A percentile compares a stretch with the other conserved stretches of the same genome.
Evolutionary conservation across 2,329 filamentous ascomycete species (phyloP).

Genomic region (Hirsutella rhossiliensis): DNA sequence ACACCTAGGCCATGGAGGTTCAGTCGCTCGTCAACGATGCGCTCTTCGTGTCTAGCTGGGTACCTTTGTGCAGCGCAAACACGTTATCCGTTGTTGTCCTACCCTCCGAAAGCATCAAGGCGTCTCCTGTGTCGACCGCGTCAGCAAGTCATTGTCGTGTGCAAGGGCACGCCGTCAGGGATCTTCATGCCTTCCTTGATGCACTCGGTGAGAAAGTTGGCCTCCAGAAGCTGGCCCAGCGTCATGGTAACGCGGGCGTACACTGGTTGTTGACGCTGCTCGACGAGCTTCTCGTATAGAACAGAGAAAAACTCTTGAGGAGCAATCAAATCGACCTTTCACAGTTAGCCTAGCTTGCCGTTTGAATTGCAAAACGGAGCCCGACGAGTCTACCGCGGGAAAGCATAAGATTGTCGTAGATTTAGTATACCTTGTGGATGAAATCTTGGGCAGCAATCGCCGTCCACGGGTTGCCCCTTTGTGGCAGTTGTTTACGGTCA

Average conservation of each 20-base stretch:
- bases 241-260: constrained; percentile 65
- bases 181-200: constrained; percentile 57
- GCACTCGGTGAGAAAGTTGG: constrained; percentile 71
- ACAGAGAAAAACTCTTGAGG: constrained; percentile 48
- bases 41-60: constrained; percentile 1
- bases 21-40: background rate
- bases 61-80: constrained; percentile 60
- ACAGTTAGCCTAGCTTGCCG: background rate
- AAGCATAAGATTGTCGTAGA: too few species aligned
- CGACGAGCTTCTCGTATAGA: constrained; percentile 39
- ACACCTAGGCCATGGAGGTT: constrained; percentile 34
- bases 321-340: constrained; percentile 57
- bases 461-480: constrained; percentile 66
- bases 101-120: constrained; percentile 77
- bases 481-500: constrained; percentile 56
- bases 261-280: constrained; percentile 18
- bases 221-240: constrained; percentile 57
- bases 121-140: constrained; percentile 44
- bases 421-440: constrained; percentile 50
- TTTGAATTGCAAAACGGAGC: background rate
- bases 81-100: constrained; percentile 56
- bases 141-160: background rate
- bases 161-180: too few species aligned
- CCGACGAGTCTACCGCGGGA: too few species aligned
- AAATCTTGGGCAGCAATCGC: constrained; percentile 53